phyloP scores from a whole-genome alignment of 352 stramenopile species.

The Lagenidium sp. region DNA sequence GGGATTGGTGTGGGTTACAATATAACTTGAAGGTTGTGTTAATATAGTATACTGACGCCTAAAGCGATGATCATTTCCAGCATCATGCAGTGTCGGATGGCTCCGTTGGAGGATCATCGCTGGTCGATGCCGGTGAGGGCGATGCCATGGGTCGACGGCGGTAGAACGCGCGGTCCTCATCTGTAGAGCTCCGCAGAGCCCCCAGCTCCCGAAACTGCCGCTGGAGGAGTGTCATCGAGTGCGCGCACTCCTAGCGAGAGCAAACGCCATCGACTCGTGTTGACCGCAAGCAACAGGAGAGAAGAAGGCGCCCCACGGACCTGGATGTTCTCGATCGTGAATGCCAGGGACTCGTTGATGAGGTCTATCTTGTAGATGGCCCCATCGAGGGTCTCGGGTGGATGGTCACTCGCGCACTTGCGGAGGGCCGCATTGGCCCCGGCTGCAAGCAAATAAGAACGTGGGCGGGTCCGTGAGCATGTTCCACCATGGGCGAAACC shows the following conservation, averaged over 20 bases:
- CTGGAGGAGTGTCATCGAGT: constrained; percentile 63
- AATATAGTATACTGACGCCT: no score
- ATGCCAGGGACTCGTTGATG: constrained; percentile 73
- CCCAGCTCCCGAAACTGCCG: constrained; percentile 53
- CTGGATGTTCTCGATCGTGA: constrained; percentile 76
- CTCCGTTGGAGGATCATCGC: no score
- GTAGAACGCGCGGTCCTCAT: constrained; percentile 20
- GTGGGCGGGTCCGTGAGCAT: no score
- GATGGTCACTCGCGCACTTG: constrained; percentile 18
- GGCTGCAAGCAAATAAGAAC: no score
- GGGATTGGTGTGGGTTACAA: no score
- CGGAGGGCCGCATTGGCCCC: constrained; percentile 33
- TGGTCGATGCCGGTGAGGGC: background rate
- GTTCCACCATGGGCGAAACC: no score
- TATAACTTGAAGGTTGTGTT: no score
- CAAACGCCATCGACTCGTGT: no score
- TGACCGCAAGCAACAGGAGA: no score
- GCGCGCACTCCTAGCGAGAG: constrained; percentile 48
- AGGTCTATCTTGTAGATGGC: constrained; percentile 66
- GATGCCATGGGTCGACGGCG: background rate
- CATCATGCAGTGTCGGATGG: no score
- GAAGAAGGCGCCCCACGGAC: constrained; percentile 6
- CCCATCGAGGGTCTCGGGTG: constrained; percentile 25
- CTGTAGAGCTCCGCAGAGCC: constrained; percentile 27
- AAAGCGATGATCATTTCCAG: no score